phyloP scores from a whole-genome alignment of 129 eudicot species.

The Flaveria bidentis region DNA sequence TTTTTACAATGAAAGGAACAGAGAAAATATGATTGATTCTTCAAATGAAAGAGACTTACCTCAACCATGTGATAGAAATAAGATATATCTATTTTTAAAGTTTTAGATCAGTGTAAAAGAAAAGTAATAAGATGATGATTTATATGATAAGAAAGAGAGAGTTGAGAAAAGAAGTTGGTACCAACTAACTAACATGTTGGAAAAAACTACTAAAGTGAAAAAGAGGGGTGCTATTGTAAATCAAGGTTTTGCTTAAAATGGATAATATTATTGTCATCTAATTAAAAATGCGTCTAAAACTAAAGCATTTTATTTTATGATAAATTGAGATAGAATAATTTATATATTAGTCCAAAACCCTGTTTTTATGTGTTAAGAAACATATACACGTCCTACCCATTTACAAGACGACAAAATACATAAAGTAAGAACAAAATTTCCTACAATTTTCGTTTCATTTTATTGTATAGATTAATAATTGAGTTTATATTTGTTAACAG shows the following conservation, averaged over 20 bases:
- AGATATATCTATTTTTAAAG: not conserved
- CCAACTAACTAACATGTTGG: conserved; percentile 7
- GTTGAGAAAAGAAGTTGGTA: not conserved
- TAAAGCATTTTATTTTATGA: not conserved
- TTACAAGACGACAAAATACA: too few relatives aligned
- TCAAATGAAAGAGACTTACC: too few relatives aligned
- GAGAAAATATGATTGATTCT: too few relatives aligned
- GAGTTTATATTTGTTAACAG: too few relatives aligned
- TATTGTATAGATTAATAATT: too few relatives aligned
- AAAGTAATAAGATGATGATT: not conserved
- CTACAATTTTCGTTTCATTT: too few relatives aligned
- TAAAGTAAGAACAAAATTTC: too few relatives aligned
- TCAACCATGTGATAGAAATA: too few relatives aligned
- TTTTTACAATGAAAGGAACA: too few relatives aligned
- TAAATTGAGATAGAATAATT: not conserved
- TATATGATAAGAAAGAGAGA: not conserved
- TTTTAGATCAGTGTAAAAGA: not conserved
- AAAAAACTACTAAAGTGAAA: not conserved
- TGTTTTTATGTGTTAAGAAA: not conserved
- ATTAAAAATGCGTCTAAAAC: not conserved
- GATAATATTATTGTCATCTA: not conserved
- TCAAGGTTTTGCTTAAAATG: not conserved
- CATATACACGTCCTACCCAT: not conserved
- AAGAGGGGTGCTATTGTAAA: not conserved
- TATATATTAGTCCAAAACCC: too few relatives aligned